phyloP scores from a whole-genome alignment of 1,284 basidiomycete genomes.

The Dichomitus squalens region DNA sequence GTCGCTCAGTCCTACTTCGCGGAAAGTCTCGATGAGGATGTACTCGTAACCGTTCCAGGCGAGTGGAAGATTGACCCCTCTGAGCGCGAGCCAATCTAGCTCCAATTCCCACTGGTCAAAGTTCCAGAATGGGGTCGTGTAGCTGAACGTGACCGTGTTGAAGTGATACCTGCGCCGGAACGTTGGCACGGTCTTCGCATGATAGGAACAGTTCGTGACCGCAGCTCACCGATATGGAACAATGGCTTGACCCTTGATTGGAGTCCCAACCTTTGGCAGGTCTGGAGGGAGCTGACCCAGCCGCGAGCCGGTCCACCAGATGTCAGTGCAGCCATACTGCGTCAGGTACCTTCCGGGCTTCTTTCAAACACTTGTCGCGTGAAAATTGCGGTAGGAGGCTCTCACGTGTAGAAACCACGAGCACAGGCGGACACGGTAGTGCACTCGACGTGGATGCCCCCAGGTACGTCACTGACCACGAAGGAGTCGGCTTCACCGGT shows the following conservation, averaged over 20 bases:
- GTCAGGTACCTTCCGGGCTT: conserved; percentile 38
- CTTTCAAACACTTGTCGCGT: not conserved
- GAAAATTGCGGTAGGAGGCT: too few species aligned
- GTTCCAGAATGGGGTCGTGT: conserved; percentile 44
- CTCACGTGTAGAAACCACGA: conserved; percentile 34
- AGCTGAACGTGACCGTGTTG: conserved; percentile 49
- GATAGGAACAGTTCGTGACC: not conserved
- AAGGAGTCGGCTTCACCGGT: conserved; percentile 31
- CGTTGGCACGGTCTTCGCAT: not conserved
- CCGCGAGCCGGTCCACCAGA: conserved; percentile 47
- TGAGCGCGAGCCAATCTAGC: conserved; percentile 48
- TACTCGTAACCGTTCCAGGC: conserved; percentile 47
- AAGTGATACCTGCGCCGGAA: conserved; percentile 38
- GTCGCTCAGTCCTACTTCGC: conserved; percentile 40
- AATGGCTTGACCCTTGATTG: conserved; percentile 36
- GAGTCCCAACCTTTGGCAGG: conserved; percentile 35
- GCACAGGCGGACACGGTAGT: conserved; percentile 34
- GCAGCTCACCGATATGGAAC: conserved; percentile 39
- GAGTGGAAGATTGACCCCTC: conserved; percentile 46
- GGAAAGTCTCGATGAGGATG: conserved; percentile 40
- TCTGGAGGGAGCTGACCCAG: conserved; percentile 33
- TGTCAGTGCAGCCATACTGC: conserved; percentile 40
- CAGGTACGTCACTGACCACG: conserved; percentile 26
- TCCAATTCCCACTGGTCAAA: conserved; percentile 46
- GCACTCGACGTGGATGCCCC: conserved; percentile 31